Evolutionary conservation across 148 eudicot genomes (phyloP).

Genomic region (Diospyros kaki): DNA sequence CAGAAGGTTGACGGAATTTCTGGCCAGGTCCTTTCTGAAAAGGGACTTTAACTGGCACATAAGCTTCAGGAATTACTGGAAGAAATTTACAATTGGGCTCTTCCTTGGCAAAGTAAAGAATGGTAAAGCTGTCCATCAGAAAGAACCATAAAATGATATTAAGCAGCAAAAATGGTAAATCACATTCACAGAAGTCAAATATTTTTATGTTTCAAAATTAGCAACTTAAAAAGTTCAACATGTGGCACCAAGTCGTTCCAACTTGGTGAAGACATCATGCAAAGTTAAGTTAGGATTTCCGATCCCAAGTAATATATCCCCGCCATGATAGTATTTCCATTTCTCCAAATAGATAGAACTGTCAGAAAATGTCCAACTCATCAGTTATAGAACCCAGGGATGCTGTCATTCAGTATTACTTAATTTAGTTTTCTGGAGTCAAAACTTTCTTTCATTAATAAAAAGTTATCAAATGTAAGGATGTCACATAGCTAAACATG

Average conservation of each 20-base stretch:
- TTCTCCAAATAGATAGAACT: not conserved
- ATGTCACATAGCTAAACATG: not conserved
- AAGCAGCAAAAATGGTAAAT: conserved; percentile 5
- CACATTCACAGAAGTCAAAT: not conserved
- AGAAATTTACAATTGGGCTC: conserved; percentile 41
- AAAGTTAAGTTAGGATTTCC: no score
- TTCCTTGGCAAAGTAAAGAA: conserved; percentile 77
- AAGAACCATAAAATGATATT: not conserved
- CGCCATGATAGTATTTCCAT: not conserved
- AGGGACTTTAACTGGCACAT: conserved; percentile 51
- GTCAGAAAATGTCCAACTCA: not conserved
- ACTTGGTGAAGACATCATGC: not conserved
- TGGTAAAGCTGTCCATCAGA: conserved; percentile 51
- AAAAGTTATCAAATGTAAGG: not conserved
- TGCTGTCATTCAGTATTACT: not conserved
- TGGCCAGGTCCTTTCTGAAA: conserved; percentile 68
- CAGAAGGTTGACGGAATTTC: conserved; percentile 70
- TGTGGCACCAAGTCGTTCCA: not conserved
- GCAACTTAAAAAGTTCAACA: not conserved
- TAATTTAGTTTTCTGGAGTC: not conserved
- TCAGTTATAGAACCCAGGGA: not conserved
- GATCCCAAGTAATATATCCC: not conserved
- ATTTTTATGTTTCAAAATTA: no score
- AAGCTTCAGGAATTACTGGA: conserved; percentile 50
- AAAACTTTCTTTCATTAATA: not conserved